These are phyloP conservation scores for Crithidia acanthocephali DNA, from an alignment of 208 protist genomes.

Conservation along the genomic window DNA sequence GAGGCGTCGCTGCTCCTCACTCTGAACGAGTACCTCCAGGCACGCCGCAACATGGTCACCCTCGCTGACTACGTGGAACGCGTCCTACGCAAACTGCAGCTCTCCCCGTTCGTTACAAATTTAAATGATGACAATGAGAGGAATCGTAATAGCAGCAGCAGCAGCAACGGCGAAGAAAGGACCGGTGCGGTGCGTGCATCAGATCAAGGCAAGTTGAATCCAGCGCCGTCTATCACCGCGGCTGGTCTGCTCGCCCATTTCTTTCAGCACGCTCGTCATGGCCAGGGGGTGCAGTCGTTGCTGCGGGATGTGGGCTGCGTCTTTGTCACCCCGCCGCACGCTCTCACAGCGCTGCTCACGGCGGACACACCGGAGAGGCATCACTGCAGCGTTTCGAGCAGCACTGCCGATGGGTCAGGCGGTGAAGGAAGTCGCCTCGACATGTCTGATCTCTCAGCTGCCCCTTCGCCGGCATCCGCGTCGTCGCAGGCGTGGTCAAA, in stretches of 20 bases:
- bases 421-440: too few relatives aligned
- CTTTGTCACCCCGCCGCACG: constrained; percentile 53
- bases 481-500: constrained; percentile 8
- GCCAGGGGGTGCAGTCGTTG: constrained; percentile 34
- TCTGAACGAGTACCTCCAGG: constrained; percentile 64
- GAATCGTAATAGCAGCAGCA: too few relatives aligned
- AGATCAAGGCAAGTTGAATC: too few relatives aligned
- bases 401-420: too few relatives aligned
- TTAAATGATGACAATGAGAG: too few relatives aligned
- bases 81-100: constrained; percentile 60
- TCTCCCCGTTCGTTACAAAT: constrained; percentile 15
- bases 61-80: constrained; percentile 71
- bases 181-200: background rate
- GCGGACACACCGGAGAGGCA: background rate
- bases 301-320: constrained; percentile 67
- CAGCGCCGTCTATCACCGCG: background rate
- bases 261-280: constrained; percentile 23
- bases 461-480: too few relatives aligned
- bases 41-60: constrained; percentile 53
- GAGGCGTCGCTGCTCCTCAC: constrained; percentile 59
- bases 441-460: too few relatives aligned
- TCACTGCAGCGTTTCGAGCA: too few relatives aligned
- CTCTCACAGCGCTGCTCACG: constrained; percentile 19
- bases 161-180: background rate
- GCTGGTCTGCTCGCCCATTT: constrained; percentile 16